Evolutionary conservation across 2,329 filamentous ascomycete species (phyloP), one percentile per base, ranked within the genome.

Genomic region (Diaporthe batatas): DNA sequence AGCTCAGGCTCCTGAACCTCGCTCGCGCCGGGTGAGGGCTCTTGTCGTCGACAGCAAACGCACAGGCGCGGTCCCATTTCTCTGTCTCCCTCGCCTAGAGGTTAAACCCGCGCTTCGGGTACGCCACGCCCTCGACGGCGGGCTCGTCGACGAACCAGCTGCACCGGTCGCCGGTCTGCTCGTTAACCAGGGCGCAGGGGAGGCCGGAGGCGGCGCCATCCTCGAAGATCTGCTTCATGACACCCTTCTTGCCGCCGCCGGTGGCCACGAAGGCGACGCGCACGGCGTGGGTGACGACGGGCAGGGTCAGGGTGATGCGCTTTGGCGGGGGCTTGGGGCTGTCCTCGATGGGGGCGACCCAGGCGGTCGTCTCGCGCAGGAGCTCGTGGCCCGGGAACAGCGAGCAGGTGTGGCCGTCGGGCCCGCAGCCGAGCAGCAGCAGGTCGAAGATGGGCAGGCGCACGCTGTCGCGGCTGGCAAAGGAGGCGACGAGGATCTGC

Each of bases 361-460:
- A 99, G 70, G 96, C 94, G 79, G 91, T 92, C 47, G 90, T 90
- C 85, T 98, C 96, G 76, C 95, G 91, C 77, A 98, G 89, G 70
- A 98, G 89, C 73, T 92, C 90, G 81, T 98, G 96, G 71, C 92
- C 93, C 6, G 96, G 96, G 87, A 99, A 99, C 68, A 99, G 87
- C 78, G 93, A 96, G 91, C 96, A 98, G 44, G 96, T 98, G 86
- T 99, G 96, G 68, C 96, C 96, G 82, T 98, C 96, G 18, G 96
- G 96, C 0, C 96, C 96, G 81, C 94, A 97, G 78, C 96, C 96
- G 54, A 99, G 91, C 54, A 99, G 90, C 71, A 99, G 88, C 69
- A 99, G 90, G 82, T 99, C 96, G 82, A 98, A 99, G 80, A 98
- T 93, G 77, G 96, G 96, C 58, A 98, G 87, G 83, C 94, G 95